A percentile compares a stretch with the other conserved stretches of the same genome.
phyloP scores from a whole-genome alignment of 495 filamentous ascomycete genomes.

The Aspergillus mulundensis region DNA sequence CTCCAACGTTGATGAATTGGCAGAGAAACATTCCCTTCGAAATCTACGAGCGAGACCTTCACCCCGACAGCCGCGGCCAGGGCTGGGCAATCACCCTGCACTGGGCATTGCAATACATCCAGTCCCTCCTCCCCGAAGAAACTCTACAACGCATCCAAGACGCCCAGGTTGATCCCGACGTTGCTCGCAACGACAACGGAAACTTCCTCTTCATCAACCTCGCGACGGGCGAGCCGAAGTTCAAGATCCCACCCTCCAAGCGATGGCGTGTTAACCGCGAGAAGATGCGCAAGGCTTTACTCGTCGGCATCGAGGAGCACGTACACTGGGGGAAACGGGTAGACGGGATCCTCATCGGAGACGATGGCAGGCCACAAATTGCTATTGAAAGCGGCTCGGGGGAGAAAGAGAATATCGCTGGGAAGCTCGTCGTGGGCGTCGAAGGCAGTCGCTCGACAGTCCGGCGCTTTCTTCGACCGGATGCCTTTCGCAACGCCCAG shows the following conservation, averaged over 20 bases:
- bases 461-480: constrained; percentile 33
- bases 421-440: constrained; percentile 38
- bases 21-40: constrained; percentile 38
- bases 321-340: constrained; percentile 24
- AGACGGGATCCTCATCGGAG: neutral
- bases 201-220: constrained; percentile 32
- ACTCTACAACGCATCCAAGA: constrained; percentile 42
- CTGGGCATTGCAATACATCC: constrained; percentile 51
- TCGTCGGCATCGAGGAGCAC: constrained; percentile 23
- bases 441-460: constrained; percentile 48
- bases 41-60: constrained; percentile 52
- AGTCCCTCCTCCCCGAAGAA: constrained; percentile 43
- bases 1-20: neutral
- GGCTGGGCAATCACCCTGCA: constrained; percentile 61
- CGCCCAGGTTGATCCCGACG: constrained; percentile 44
- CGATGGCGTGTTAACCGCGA: constrained; percentile 31
- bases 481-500: constrained; percentile 19
- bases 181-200: constrained; percentile 25
- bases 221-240: constrained; percentile 24
- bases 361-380: constrained; percentile 7
- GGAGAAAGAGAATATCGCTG: neutral
- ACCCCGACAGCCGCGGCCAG: constrained; percentile 35
- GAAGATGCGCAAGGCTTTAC: constrained; percentile 20
- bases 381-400: constrained; percentile 19
- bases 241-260: constrained; percentile 22